Percentiles rank a stretch among this genome's conserved stretches.
Evolutionary conservation across 345 rosid genomes (phyloP).

Genomic region (Ceriops zippeliana): DNA sequence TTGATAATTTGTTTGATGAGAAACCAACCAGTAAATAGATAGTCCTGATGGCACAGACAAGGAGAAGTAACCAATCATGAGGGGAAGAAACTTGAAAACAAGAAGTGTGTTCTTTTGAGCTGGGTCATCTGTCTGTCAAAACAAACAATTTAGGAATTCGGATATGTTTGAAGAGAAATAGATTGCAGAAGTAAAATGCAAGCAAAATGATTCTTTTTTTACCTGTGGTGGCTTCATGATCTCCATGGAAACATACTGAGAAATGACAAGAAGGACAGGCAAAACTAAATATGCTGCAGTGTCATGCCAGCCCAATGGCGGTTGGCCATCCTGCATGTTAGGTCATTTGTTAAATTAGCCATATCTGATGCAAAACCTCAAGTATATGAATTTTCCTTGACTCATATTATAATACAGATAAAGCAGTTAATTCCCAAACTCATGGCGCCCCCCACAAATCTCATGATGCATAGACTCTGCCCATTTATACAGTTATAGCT

Average conservation of each 20-base stretch:
- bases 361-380: background rate
- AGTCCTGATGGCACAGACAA: constrained; percentile 98
- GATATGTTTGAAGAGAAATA: constrained; percentile 2
- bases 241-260: constrained; percentile 95
- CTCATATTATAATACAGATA: constrained; percentile 9
- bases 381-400: background rate
- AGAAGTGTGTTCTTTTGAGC: constrained; percentile 94
- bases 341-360: constrained; percentile 15
- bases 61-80: constrained; percentile 97
- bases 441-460: too few species aligned
- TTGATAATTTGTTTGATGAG: constrained; percentile 19
- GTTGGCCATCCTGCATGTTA: constrained; percentile 84
- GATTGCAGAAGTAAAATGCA: constrained; percentile 6
- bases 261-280: constrained; percentile 83
- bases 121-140: constrained; percentile 88
- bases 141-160: constrained; percentile 13
- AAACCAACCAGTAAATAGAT: constrained; percentile 90
- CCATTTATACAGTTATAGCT: background rate
- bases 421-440: constrained; percentile 3
- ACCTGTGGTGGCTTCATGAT: constrained; percentile 99
- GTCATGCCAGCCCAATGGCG: constrained; percentile 92
- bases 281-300: constrained; percentile 95
- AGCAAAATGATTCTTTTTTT: constrained; percentile 21
- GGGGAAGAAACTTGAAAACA: constrained; percentile 91
- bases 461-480: too few species aligned